Percentiles rank a stretch among this genome's conserved stretches.
These are phyloP conservation scores for Colletotrichum shisoi DNA, from an alignment of 2,329 filamentous ascomycete species.

Conservation along the genomic window DNA sequence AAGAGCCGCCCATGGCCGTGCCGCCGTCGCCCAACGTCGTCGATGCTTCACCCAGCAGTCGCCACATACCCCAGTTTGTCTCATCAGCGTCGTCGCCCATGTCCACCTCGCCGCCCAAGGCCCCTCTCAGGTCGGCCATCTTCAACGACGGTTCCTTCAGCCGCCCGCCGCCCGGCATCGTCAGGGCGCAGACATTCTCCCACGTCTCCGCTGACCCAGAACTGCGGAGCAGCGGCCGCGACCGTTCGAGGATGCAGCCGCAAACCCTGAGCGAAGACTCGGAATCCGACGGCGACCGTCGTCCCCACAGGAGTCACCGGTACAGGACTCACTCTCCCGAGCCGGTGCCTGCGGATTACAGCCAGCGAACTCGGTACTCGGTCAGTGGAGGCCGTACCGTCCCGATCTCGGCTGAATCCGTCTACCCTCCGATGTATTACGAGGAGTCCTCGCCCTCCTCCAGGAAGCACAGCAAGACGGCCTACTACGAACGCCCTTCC, in stretches of 20 bases:
- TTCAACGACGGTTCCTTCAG: slow-evolving; percentile 45
- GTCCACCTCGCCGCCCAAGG: slow-evolving; percentile 48
- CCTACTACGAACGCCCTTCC: slow-evolving; percentile 43
- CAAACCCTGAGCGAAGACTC: slow-evolving; percentile 48
- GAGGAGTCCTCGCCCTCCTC: slow-evolving; percentile 27
- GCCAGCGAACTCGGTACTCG: slow-evolving; percentile 28
- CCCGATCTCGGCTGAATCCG: slow-evolving; percentile 32
- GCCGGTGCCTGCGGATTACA: slow-evolving; percentile 36
- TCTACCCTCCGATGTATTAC: slow-evolving; percentile 43
- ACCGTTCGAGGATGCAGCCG: slow-evolving; percentile 50
- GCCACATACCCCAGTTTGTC: slow-evolving; percentile 43
- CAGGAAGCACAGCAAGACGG: slow-evolving; percentile 17
- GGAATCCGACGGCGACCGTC: slow-evolving; percentile 49
- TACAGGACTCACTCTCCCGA: slow-evolving; percentile 50
- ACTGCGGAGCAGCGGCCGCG: slow-evolving; percentile 52
- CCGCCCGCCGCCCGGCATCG: slow-evolving; percentile 43
- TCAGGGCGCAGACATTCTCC: slow-evolving; percentile 49
- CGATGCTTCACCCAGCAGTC: slow-evolving; percentile 45
- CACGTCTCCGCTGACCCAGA: slow-evolving; percentile 41
- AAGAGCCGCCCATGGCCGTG: slow-evolving; percentile 26
- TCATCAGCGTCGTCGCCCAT: slow-evolving; percentile 44
- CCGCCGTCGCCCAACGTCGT: slow-evolving; percentile 41
- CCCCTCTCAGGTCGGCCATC: slow-evolving; percentile 47
- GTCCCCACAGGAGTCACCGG: slow-evolving; percentile 48
- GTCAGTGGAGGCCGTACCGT: slow-evolving; percentile 44